Base-by-base conservation (phyloP, 148 eudicot genomes). In the Rhododendron ferrugineum region DNA sequence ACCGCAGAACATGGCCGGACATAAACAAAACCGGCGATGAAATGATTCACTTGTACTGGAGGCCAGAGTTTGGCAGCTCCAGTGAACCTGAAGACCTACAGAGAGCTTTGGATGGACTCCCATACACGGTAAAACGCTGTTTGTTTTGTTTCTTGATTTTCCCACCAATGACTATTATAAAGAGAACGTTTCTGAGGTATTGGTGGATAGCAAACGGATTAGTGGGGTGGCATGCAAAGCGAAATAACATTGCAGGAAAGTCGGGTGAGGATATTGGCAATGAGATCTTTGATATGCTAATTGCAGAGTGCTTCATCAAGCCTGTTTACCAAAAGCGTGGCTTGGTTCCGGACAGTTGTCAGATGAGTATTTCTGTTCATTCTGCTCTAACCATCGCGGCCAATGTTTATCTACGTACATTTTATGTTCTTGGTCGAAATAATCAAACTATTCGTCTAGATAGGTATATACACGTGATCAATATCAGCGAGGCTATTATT, bases 401-500 rank as follows among this genome's bases (percentile, higher is more conserved):
- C 70, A 64, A n/a, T n/a, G 70, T n/a, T 64, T 64, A 64, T 64
- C 60, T 87, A 82, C 82, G 37, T n/a, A 32, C 40, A 11, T 30
- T 72, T 72, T 72, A 72, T 32, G 22, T 30, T 30, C 30, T 72
- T 32, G 37, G 37, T 15, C 40, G 13, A 34, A 28, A 72, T 72
- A 34, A 30, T 30, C 40, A 34, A 72, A 13, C 8, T 72, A 6
- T 14, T 72, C 8, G 40, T 72, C 76, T 30, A 30, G 76, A 36
- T 74, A 36, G 42, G 78, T 36, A 32, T 16, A 18, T 16, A 36
- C 42, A 7, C 18, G n/a, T 90, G 79, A 83, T 91, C 77, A 92
- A 92, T 79, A 84, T 86, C 23, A 79, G 83, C 30, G 89, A 88
- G 68, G 23, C 85, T 30, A 82, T 85, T n/a, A 86, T 91, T 16